Base-by-base conservation (phyloP, 495 filamentous ascomycete species). In the Niebla homalea region DNA sequence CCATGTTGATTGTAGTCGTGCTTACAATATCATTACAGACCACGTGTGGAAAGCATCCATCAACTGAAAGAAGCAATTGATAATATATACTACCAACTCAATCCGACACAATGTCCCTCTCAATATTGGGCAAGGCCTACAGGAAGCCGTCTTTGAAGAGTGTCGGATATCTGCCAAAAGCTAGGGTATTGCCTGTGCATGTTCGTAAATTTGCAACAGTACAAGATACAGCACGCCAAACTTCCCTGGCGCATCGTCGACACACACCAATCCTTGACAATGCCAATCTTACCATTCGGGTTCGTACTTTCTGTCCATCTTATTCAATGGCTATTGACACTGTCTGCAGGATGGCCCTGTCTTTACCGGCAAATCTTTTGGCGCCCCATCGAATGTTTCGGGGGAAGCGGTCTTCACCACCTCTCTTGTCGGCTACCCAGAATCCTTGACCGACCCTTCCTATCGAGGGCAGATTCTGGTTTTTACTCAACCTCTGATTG, bases 401-500 rank as follows among this genome's bases (percentile, higher is more conserved):
- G 89, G 89, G 51, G 89, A 96, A 68, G 89, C 89, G 40, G 88
- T 94, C 59, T 94, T 94, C 78, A 49, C 51, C 40, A 87, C 83
- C 36, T 85, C 81, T 12, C 75, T 85, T 32, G 85, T 89, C 44
- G 85, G 84, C 39, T 98, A 98, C 64, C 92, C 92, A 53, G 93
- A 98, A 71, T 95, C 90, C 40, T 80, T 99, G 79, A 97, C 92
- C 62, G 93, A 97, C 60, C 93, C 92, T 36, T 97, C 92, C 26
- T 99, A 99, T 75, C 89, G 93, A 57, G 93, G 93, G 40, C 93
- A 99, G 71, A 97, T 97, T 51, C 72, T 60, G 0, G 90, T 97
- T 60, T 95, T 99, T 75, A 99, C 92, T 48, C 87, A 94, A 64
- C 92, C 92, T n/a, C 71, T 99, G 55, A 95, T 99, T 65, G 92